Conservation (phyloP, 169 alveolate genomes). For the Amoebophrya sp. region DNA sequence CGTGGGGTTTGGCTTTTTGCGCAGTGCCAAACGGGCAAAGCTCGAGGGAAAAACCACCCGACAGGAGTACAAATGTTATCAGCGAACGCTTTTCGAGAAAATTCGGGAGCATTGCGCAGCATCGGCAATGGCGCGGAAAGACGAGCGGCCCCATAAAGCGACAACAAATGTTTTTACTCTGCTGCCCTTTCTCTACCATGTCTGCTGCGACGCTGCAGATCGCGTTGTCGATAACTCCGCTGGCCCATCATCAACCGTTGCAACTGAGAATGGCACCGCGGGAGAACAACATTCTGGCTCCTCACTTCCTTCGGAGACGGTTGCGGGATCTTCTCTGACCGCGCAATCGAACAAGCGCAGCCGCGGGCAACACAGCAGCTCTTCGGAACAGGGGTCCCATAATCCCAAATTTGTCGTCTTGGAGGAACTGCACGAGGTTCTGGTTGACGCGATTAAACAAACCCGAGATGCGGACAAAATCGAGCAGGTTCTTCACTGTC, state of each 20-base stretch:
- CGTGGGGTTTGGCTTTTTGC: neutral
- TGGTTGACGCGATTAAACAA: too few relatives aligned
- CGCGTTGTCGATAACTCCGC: neutral
- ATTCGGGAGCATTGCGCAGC: too few relatives aligned
- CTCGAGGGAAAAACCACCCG: neutral
- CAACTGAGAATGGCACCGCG: too few relatives aligned
- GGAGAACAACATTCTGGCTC: too few relatives aligned
- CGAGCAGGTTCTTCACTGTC: neutral
- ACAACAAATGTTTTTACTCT: too few relatives aligned
- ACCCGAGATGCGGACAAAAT: neutral
- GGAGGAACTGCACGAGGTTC: neutral
- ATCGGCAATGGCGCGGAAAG: neutral
- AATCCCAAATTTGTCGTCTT: neutral
- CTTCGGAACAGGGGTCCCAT: neutral
- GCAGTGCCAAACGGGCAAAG: neutral
- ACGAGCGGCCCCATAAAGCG: too few relatives aligned
- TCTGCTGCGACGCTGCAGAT: neutral
- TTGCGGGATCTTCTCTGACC: neutral
- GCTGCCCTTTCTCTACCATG: neutral
- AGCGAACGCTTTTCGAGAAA: neutral
- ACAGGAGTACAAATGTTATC: neutral
- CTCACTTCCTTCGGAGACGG: too few relatives aligned
- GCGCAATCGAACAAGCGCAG: neutral
- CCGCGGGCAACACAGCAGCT: neutral
- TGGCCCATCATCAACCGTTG: too few relatives aligned